Conservation (phyloP, 257 asterid species). For the Voacanga thouarsii region DNA sequence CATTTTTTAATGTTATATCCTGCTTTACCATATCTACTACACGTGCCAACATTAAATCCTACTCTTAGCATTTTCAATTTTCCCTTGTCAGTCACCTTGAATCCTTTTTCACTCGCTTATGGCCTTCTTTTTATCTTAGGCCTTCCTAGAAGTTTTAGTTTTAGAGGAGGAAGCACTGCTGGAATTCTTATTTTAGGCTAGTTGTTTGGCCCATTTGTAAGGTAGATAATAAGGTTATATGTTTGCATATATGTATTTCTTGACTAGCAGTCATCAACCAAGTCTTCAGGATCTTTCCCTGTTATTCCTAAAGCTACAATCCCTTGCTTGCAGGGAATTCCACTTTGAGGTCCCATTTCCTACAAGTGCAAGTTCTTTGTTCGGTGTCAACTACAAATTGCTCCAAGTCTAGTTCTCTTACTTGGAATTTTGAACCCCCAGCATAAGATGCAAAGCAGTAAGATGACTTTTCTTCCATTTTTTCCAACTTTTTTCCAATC, state of each 20-base stretch:
- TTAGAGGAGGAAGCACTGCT: no score
- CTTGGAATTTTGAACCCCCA: not conserved
- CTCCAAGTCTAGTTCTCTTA: not conserved
- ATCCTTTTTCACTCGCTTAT: no score
- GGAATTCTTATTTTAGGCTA: not conserved
- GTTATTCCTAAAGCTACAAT: not conserved
- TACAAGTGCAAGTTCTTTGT: not conserved
- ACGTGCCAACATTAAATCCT: no score
- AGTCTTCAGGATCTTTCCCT: not conserved
- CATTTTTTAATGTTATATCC: no score
- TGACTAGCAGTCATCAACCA: not conserved
- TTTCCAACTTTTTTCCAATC: no score
- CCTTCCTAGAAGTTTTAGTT: no score
- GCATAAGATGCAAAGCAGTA: not conserved
- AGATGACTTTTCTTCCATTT: no score
- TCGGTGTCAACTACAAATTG: not conserved
- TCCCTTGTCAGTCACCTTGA: no score
- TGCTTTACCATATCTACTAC: no score
- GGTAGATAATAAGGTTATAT: not conserved
- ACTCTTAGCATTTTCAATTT: no score
- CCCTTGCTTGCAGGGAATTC: no score
- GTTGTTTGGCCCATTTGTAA: not conserved
- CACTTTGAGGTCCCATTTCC: not conserved
- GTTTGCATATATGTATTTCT: not conserved
- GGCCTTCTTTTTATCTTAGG: no score